Conservation (phyloP, 1,284 basidiomycete genomes). For the Coniferiporia sulphurascens region DNA sequence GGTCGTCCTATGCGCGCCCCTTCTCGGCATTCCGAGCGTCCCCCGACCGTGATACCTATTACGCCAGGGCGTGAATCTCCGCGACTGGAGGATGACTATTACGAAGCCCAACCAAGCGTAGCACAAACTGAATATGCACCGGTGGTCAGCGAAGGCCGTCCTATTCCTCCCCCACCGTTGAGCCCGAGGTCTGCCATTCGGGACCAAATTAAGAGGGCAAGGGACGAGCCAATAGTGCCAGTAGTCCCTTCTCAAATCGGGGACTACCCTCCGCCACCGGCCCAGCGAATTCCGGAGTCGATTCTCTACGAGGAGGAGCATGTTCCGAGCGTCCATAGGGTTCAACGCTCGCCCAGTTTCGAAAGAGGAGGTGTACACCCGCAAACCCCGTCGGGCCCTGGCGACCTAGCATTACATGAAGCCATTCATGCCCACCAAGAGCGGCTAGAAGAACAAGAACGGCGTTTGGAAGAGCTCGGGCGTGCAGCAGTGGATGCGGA, state of each 20-base stretch:
- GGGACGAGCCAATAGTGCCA: slow-evolving; percentile 6
- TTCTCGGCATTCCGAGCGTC: neutral
- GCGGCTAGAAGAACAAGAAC: slow-evolving; percentile 51
- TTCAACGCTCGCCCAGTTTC: neutral
- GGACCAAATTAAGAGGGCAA: neutral
- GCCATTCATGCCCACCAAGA: slow-evolving; percentile 49
- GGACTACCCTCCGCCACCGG: slow-evolving; percentile 1
- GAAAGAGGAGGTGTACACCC: neutral
- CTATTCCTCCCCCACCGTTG: neutral
- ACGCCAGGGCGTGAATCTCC: neutral
- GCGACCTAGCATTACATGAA: slow-evolving; percentile 39
- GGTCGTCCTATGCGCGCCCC: neutral
- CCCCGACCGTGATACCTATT: neutral
- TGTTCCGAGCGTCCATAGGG: slow-evolving; percentile 3
- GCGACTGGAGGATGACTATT: neutral
- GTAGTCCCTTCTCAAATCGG: neutral
- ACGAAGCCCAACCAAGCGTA: neutral
- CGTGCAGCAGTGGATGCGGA: slow-evolving; percentile 52
- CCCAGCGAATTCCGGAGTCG: neutral
- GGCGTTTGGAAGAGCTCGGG: slow-evolving; percentile 40
- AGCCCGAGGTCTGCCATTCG: slow-evolving; percentile 1
- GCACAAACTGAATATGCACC: neutral
- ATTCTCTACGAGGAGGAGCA: neutral
- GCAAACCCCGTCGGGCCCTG: slow-evolving; percentile 27
- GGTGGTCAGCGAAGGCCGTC: neutral